Percentiles rank a stretch among this genome's conserved stretches.
These are phyloP conservation scores for Chrysoporthe cubensis DNA, from an alignment of 2,329 filamentous ascomycete species.

Conservation along the genomic window DNA sequence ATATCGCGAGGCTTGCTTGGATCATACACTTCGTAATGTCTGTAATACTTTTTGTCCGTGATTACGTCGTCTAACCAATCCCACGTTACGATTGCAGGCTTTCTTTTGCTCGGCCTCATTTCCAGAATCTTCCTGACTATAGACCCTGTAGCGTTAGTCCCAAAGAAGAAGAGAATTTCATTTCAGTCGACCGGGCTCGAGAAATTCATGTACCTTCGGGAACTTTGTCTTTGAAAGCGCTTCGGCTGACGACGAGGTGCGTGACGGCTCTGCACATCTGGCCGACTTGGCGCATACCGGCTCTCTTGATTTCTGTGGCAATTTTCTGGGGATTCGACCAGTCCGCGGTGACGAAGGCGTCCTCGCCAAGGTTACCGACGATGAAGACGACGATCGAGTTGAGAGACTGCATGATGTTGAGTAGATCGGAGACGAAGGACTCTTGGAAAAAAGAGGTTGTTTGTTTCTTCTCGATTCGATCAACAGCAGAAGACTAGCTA, in stretches of 20 bases:
- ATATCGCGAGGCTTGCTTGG: slow-evolving; percentile 18
- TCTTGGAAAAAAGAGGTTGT: not conserved
- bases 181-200: not conserved
- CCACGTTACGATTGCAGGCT: slow-evolving; percentile 47
- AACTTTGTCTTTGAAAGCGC: slow-evolving; percentile 58
- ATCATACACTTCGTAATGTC: slow-evolving; percentile 16
- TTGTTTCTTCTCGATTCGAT: not conserved
- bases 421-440: slow-evolving; percentile 30
- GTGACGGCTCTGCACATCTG: slow-evolving; percentile 62
- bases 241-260: slow-evolving; percentile 70
- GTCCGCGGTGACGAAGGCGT: slow-evolving; percentile 14
- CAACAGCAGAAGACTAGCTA: not conserved
- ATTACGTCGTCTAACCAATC: slow-evolving; percentile 60
- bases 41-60: slow-evolving; percentile 6
- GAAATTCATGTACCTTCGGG: slow-evolving; percentile 39
- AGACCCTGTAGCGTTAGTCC: not conserved
- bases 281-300: not conserved
- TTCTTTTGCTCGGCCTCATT: slow-evolving; percentile 31
- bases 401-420: slow-evolving; percentile 24
- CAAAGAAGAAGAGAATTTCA: not conserved
- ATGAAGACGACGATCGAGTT: slow-evolving; percentile 57
- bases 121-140: slow-evolving; percentile 42
- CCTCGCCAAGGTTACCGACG: slow-evolving; percentile 59
- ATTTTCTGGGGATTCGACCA: slow-evolving; percentile 42
- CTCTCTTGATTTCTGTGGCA: slow-evolving; percentile 27